These are phyloP conservation scores for Orbilia ellipsospora DNA, from an alignment of 2,329 filamentous ascomycete species.

Conservation along the genomic window DNA sequence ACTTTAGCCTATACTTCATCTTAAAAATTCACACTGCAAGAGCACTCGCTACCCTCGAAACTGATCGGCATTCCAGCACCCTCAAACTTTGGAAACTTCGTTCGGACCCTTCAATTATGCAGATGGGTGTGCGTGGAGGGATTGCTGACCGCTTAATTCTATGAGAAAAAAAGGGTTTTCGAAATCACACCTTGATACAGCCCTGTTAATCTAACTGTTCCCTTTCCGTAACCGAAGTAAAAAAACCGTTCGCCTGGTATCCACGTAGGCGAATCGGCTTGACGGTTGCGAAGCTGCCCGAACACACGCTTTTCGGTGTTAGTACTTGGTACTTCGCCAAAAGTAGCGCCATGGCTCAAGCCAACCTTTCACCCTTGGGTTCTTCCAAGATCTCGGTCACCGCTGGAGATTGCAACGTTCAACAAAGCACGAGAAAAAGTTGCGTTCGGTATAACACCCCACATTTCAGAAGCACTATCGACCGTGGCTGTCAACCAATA, in stretches of 20 bases:
- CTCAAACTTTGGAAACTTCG: conserved; percentile 16
- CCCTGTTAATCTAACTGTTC: conserved; percentile 33
- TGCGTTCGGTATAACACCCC: neutral
- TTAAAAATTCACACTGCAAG: conserved; percentile 24
- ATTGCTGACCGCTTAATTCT: conserved; percentile 1
- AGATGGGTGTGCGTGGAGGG: neutral
- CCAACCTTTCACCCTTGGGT: conserved; percentile 37
- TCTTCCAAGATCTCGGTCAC: too few species aligned
- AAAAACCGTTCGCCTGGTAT: conserved; percentile 31
- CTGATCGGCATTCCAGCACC: conserved; percentile 39
- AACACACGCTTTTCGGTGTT: conserved; percentile 13
- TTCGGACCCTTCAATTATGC: neutral
- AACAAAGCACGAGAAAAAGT: too few species aligned
- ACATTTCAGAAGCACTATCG: neutral
- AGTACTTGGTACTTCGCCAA: conserved; percentile 39
- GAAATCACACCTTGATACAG: conserved; percentile 46
- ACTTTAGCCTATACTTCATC: conserved; percentile 51
- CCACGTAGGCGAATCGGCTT: conserved; percentile 43
- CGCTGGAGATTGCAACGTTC: neutral
- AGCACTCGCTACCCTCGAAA: conserved; percentile 30
- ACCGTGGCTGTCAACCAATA: conserved; percentile 19
- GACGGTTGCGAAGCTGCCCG: conserved; percentile 38
- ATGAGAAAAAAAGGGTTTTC: conserved; percentile 14
- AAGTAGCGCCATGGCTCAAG: conserved; percentile 49
- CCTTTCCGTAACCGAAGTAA: conserved; percentile 27